A percentile compares a stretch with the other conserved stretches of the same genome.
phyloP scores from a whole-genome alignment of 371 early-diverging fungal genomes.

The Dentiscutata heterogama region DNA sequence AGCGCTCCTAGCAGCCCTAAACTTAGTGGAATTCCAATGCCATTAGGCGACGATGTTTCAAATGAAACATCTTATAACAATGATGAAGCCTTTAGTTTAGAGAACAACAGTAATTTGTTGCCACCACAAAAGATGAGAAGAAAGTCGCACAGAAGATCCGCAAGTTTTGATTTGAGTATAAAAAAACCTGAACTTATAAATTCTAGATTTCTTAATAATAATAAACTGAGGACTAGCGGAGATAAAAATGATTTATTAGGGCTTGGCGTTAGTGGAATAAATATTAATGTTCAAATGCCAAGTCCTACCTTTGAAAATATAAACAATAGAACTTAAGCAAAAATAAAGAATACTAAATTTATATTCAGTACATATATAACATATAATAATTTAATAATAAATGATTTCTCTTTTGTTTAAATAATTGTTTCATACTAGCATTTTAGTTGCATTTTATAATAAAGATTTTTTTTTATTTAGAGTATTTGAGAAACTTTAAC shows the following conservation, averaged over 20 bases:
- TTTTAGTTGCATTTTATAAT: too few relatives aligned
- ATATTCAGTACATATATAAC: too few relatives aligned
- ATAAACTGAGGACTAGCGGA: not conserved
- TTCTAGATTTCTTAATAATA: not conserved
- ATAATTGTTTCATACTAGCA: too few relatives aligned
- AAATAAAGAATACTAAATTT: too few relatives aligned
- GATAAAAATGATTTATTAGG: not conserved
- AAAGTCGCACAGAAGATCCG: not conserved
- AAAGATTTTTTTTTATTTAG: too few relatives aligned
- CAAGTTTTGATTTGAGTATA: not conserved
- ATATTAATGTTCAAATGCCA: constrained; percentile 4
- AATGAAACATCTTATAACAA: not conserved
- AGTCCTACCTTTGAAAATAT: constrained; percentile 3
- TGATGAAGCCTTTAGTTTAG: not conserved
- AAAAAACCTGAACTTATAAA: not conserved
- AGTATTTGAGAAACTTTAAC: too few relatives aligned
- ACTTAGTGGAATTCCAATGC: not conserved
- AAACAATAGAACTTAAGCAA: too few relatives aligned
- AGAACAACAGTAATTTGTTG: not conserved
- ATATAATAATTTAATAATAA: too few relatives aligned
- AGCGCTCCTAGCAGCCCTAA: constrained; percentile 10
- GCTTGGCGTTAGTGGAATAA: not conserved
- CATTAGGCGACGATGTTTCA: too few relatives aligned
- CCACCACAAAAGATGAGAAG: not conserved
- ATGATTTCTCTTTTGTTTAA: too few relatives aligned